A percentile compares a stretch with the other conserved stretches of the same genome.
phyloP scores from a whole-genome alignment of 768 basidiomycete genomes.

The Gymnopilus dilepis region DNA sequence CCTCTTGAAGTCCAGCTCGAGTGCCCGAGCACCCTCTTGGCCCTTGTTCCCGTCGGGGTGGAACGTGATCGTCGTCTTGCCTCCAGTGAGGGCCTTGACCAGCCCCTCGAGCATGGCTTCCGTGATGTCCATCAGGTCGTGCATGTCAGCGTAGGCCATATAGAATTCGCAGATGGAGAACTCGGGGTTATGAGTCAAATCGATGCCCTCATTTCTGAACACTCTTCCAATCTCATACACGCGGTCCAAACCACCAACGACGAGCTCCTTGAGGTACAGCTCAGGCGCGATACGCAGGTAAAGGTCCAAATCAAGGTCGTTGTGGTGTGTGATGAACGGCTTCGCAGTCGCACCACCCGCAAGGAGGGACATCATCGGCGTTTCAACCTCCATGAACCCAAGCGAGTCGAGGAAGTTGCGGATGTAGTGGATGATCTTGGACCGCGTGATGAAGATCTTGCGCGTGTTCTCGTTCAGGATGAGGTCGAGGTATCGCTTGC shows the following conservation, averaged over 20 bases:
- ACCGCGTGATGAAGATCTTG: constrained; percentile 88
- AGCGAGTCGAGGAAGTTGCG: constrained; percentile 87
- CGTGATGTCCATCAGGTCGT: constrained; percentile 97
- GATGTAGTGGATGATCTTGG: constrained; percentile 90
- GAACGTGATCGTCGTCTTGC: constrained; percentile 78
- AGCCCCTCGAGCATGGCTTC: constrained; percentile 89
- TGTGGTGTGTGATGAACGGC: constrained; percentile 98
- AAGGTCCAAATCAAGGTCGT: constrained; percentile 94
- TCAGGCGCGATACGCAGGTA: constrained; percentile 98
- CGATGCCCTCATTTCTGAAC: constrained; percentile 98
- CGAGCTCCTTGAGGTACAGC: constrained; percentile 96
- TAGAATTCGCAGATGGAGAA: constrained; percentile 99
- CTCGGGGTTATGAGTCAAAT: constrained; percentile 98
- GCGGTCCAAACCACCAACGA: constrained; percentile 96
- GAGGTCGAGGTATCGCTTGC: constrained; percentile 98
- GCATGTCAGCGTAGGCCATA: constrained; percentile 99
- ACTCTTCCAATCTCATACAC: constrained; percentile 99
- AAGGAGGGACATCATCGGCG: constrained; percentile 95
- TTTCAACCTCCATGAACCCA: constrained; percentile 99
- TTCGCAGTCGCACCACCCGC: constrained; percentile 99
- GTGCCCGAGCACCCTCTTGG: constrained; percentile 60
- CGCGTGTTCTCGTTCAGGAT: constrained; percentile 92
- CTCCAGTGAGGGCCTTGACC: constrained; percentile 85
- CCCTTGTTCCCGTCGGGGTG: constrained; percentile 95
- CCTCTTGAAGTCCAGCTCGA: constrained; percentile 84